Base-by-base conservation (phyloP, 371 early-diverging fungal species). In the Saksenaea oblongispora region DNA sequence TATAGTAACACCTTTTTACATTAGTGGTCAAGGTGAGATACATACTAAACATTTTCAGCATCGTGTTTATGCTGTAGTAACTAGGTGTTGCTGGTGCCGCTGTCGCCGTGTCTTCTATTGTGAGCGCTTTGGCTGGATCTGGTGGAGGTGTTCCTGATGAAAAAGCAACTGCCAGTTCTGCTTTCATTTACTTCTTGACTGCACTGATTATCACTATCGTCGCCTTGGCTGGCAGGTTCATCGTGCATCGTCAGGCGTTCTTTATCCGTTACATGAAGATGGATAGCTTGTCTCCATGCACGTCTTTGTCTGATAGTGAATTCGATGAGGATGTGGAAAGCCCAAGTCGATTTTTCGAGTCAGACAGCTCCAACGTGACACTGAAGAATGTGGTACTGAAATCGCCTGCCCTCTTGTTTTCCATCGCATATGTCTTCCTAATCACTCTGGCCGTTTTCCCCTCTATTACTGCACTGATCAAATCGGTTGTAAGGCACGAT, bases 381-480 rank as follows among this genome's bases (percentile, higher is more conserved):
- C 35, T 31, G 34, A 53, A n/a, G 53, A 59, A 11, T 56, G 36
- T 17, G 66, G 41, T 81, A 11, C 61, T 69, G 31, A 76, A 76
- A 65, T 75, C 78, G 5, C 41, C 36, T 35, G 73, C 79, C 17
- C 67, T 86, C 24, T 75, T 80, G 10, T 80, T 87, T 58, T 74
- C 87, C 14, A 79, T 91, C 3, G 67, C 76, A 10, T 73, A 89
- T 36, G 78, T 84, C 18, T 92, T 92, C 72, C 64, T 79, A 0
- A 70, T 91, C 58, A 94, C 94, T 0, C 68, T 94, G 17, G 79
- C 86, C 28, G 65, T 93, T 15, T 94, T 89, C 73, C 94, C 94
- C 0, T 88, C 94, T 2, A 79, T 93, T 42, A 91, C 92, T 0
- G 79, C 89, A 0, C 74, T 85, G 14, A 88, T 92, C 65, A 84